Evolutionary conservation across 352 stramenopile genomes (phyloP).

Genomic region (Phytophthora fragariaefolia): DNA sequence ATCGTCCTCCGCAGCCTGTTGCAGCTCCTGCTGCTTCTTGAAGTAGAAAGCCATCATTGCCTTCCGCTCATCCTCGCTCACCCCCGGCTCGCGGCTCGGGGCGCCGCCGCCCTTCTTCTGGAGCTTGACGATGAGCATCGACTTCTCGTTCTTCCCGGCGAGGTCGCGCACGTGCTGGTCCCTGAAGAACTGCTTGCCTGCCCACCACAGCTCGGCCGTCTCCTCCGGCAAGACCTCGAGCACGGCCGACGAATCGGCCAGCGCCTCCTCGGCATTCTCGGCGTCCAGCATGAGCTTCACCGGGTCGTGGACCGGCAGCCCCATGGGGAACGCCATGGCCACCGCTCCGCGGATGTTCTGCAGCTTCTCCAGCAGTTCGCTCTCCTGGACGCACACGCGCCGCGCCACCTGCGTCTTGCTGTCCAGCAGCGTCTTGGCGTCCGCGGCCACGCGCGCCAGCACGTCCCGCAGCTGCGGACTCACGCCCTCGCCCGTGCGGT

Average conservation of each 20-base stretch:
- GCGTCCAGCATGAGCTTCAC: conserved; percentile 88
- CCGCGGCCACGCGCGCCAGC: conserved; percentile 74
- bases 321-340: conserved; percentile 96
- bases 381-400: conserved; percentile 65
- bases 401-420: conserved; percentile 69
- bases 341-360: conserved; percentile 92
- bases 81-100: conserved; percentile 77
- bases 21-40: conserved; percentile 91
- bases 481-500: conserved; percentile 90
- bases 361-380: conserved; percentile 91
- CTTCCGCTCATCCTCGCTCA: conserved; percentile 96
- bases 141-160: conserved; percentile 97
- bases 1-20: conserved; percentile 86
- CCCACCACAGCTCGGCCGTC: conserved; percentile 95
- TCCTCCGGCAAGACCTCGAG: conserved; percentile 84
- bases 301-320: conserved; percentile 91
- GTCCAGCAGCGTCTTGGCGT: conserved; percentile 80
- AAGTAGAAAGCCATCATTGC: conserved; percentile 98
- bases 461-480: conserved; percentile 81
- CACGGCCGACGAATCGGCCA: conserved; percentile 71
- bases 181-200: conserved; percentile 94
- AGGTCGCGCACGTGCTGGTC: conserved; percentile 91
- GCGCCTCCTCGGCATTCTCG: conserved; percentile 57
- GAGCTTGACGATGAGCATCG: conserved; percentile 92
- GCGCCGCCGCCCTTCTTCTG: conserved; percentile 90